phyloP scores from a whole-genome alignment of 768 basidiomycete genomes.

The Boletus pseudo-olivaceus region DNA sequence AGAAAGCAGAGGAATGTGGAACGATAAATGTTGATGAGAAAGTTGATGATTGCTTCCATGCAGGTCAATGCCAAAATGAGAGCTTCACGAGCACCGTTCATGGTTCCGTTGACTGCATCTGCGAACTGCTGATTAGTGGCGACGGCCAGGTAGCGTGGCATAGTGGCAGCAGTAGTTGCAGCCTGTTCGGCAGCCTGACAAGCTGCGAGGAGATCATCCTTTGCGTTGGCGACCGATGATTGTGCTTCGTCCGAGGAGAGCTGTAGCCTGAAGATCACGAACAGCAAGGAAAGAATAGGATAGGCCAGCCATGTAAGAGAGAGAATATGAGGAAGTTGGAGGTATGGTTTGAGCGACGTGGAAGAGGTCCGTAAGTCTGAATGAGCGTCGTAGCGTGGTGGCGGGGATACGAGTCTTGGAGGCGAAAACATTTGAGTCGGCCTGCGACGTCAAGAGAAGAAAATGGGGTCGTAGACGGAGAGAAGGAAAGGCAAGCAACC shows the following conservation, averaged over 20 bases:
- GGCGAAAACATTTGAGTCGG: conserved; percentile 35
- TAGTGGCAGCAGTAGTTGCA: conserved; percentile 75
- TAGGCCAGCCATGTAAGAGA: conserved; percentile 91
- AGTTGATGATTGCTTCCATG: conserved; percentile 87
- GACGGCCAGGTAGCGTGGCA: conserved; percentile 85
- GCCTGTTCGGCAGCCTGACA: conserved; percentile 84
- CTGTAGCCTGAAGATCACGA: conserved; percentile 81
- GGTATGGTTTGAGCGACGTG: conserved; percentile 69
- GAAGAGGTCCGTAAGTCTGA: conserved; percentile 30
- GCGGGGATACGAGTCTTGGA: conserved; percentile 37
- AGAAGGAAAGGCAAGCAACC: conserved; percentile 11
- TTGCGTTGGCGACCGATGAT: conserved; percentile 64
- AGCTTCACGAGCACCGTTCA: conserved; percentile 71
- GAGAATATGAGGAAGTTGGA: conserved; percentile 76
- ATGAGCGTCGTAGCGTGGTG: conserved; percentile 56
- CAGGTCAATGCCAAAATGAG: conserved; percentile 73
- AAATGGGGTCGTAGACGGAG: conserved; percentile 11
- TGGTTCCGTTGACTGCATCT: conserved; percentile 72
- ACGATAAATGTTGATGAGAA: conserved; percentile 88
- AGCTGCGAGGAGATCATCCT: conserved; percentile 72
- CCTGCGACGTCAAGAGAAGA: conserved; percentile 33
- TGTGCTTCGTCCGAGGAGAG: conserved; percentile 69
- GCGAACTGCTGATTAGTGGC: conserved; percentile 80
- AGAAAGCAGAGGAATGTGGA: conserved; percentile 93
- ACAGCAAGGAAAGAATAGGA: conserved; percentile 83